Percentiles rank a stretch among this genome's conserved stretches.
Evolutionary conservation across 352 stramenopile species (phyloP).

Genomic region (Phytophthora nicotianae): DNA sequence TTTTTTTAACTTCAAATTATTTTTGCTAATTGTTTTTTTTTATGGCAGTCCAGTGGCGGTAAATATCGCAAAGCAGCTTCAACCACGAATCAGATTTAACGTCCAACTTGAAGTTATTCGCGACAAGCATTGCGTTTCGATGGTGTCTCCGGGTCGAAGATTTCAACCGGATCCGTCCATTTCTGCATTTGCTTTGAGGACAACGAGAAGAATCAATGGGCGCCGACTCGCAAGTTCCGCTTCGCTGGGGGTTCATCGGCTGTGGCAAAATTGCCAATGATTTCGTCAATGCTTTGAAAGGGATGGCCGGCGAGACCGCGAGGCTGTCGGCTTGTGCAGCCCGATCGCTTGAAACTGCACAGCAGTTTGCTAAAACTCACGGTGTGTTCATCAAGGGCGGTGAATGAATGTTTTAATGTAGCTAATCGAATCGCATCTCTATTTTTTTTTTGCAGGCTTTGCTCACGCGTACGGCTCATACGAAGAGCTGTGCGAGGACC

Average conservation of each 20-base stretch:
- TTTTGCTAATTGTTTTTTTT: not conserved
- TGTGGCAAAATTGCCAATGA: slow-evolving; percentile 69
- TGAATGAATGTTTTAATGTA: slow-evolving; percentile 30
- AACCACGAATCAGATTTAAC: not conserved
- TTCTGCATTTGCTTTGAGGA: slow-evolving; percentile 4
- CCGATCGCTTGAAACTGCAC: slow-evolving; percentile 46
- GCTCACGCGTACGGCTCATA: slow-evolving; percentile 79
- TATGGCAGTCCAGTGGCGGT: not conserved
- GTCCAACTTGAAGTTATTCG: not conserved
- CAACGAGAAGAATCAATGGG: slow-evolving; percentile 10
- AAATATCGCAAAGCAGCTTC: slow-evolving; percentile 2
- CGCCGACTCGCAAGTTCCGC: slow-evolving; percentile 24
- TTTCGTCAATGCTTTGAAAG: slow-evolving; percentile 55
- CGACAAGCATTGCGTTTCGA: not conserved
- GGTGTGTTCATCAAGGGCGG: slow-evolving; percentile 23
- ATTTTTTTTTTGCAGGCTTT: slow-evolving; percentile 39
- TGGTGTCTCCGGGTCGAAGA: not conserved
- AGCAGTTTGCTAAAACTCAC: slow-evolving; percentile 48
- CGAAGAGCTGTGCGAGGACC: slow-evolving; percentile 76
- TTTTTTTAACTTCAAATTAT: not conserved
- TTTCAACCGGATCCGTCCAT: not conserved
- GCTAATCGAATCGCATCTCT: not conserved
- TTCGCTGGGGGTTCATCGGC: slow-evolving; percentile 66
- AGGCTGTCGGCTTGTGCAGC: slow-evolving; percentile 50
- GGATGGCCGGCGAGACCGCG: slow-evolving; percentile 12